Base-by-base conservation (phyloP, 345 rosid species). In the Eucalyptus erythrocorys region DNA sequence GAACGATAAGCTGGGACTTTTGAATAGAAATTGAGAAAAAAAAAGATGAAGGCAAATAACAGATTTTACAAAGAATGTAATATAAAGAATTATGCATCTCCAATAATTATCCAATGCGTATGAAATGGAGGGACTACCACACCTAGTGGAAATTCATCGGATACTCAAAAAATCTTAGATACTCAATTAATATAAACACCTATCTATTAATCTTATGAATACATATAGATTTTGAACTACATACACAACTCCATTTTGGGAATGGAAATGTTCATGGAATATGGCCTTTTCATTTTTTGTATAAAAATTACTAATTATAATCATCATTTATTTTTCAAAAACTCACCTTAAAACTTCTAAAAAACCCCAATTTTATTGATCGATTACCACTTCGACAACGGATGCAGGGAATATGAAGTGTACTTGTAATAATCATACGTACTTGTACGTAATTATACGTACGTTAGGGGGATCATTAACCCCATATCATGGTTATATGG, bases 91-190 rank as follows among this genome's bases (percentile, higher is more conserved):
- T 2, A 61, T 14, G 4, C 3, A 2, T 30, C 16, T 30, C 30
- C 17, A 6, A 5, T 61, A 61, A 61, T 61, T 61, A 61, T 13
- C 4, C 0, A 1, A 1, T 14, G 1, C 32, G 4, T 66, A 15
- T 66, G 40, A 30, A 32, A 32, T 16, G 12, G 42, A 66, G 79
- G 42, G 42, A 32, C 13, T 0, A 0, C 0, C 12, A 19, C 1
- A 16, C 79, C 42, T 1, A 14, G 2, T 8, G 3, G 3, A 66
- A 6, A 66, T 4, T 32, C 2, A 4, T 66, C 5, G 1, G 1
- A 66, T 66, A 5, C 24, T 66, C 4, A 66, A 66, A 32, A 0
- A 32, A 34, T 30, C 1, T 7, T 13, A 13, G 34, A 61, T 13
- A 32, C 79, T 7, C 12, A 11, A 32, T 66, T 32, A 13, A 61